Base-by-base conservation (phyloP, 352 stramenopile genomes). In the Phytophthora boehmeriae region DNA sequence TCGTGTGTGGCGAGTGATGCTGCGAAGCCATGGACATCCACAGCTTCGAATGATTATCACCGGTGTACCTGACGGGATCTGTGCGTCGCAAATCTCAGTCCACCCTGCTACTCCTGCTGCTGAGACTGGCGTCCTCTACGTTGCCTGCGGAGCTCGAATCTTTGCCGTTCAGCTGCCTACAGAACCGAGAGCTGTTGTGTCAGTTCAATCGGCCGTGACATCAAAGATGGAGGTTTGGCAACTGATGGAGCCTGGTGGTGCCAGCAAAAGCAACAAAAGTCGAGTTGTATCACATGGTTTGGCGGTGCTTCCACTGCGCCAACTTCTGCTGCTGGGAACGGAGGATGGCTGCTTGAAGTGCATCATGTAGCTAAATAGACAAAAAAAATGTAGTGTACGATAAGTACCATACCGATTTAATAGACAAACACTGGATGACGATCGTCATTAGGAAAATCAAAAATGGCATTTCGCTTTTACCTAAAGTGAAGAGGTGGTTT, bases 331-430 rank as follows among this genome's bases (percentile, higher is more conserved):
- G 38, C 22, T 93, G 2, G 81, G 84, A 14, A 65, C 73, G 1
- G 84, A 93, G 1, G 84, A 93, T 48, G 84, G 84, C 22, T 83
- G 75, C 20, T 62, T 93, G 36, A 77, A 80, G 49, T 83, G 77
- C 51, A 59, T 78, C 23, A 20, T 77, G 4, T 83, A 68, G 34
- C 13, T 20, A 44, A 44, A 19, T 44, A 6, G 38, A 44, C 22
- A 22, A 44, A 44, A 38, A 5, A 16, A 8, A 20, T 20, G 22
- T 46, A 46, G 20, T 30, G 48, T 32, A 60, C 52, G 50, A 43
- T 41, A 54, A 11, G n/a, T 11, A 36, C 5, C 45, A 57, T 45
- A 43, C 30, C 34, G 34, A 13, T 4, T 13, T 39, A 39, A 39
- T 14, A n/a, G 2, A 14, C 9, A 17, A 39, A n/a, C 6, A n/a